Base-by-base conservation (phyloP, 1,284 basidiomycete genomes). In the Phenoliferia sp. region DNA sequence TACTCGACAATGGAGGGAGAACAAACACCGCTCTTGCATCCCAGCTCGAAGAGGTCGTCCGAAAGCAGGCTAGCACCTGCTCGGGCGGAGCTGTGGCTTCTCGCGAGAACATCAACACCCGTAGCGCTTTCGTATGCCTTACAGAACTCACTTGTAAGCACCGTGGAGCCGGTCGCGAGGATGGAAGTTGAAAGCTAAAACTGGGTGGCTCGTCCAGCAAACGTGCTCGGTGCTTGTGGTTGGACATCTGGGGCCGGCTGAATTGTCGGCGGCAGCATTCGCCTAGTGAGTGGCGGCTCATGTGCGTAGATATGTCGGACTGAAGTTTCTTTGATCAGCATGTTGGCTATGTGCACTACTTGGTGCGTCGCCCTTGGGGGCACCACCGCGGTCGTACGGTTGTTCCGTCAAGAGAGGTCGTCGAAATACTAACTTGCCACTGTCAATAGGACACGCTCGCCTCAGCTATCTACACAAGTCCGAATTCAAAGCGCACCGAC, bases 311-410 rank as follows among this genome's bases (percentile, higher is more conserved):
- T 33, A 2, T 2, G 2, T 4, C 33, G 2, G 2, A 19, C 29
- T 62, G 15, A 7, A n/a, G 1, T 10, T 2, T 33, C 17, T 19
- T 2, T 17, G n/a, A n/a, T 16, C 48, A 48, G 29, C 61, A 61
- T 62, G 50, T 35, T 55, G 4, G 52, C 61, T 4, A 29, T 29
- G 31, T 22, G 12, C 19, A 75, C 75, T 88, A 88, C 87, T 29
- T 88, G 88, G 87, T 86, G 85, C 74, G 82, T 90, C 65, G 88
- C 88, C 5, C 82, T 90, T 28, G 88, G 88, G 16, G 88, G 88
- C 26, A 87, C 88, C 1, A 90, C 88, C 1, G 88, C 88, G 12
- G 80, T 90, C 31, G 55, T 16, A 17, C 32, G 31, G 32, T n/a
- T 7, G 55, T 3, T 32, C 29, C 9, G 19, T 3, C 17, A 12